Evolutionary conservation across 257 asterid species (phyloP), one percentile per base, ranked within the genome.

Genomic region (Solanum lycopersicoides): DNA sequence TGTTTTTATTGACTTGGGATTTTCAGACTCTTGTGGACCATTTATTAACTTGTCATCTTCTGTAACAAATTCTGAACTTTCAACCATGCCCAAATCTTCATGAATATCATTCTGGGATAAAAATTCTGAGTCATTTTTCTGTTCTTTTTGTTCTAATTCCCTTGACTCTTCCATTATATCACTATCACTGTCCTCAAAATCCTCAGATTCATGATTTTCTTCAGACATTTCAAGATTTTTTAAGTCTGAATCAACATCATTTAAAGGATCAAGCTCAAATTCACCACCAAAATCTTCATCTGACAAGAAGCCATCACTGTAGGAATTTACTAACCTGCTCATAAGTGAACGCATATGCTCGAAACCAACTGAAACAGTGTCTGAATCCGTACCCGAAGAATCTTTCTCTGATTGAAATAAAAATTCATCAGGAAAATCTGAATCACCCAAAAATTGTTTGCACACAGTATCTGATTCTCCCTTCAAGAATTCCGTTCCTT

Each of bases 231-330:
- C 92, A 23, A 72, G 86, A 21, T 77, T 90, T 1, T 91, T 68
- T 3, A 56, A 60, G 37, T 60, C 87, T 68, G 83, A 90, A 30
- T 68, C 41, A 35, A 80, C 89, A 23, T 84, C 80, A 35, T 84
- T 60, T 16, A 35, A 66, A 42, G 47, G 79, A 86, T 86, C 86
- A 65, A 87, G 74, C 66, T 88, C 89, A 74, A 87, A 89, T 47
- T 87, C 94, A 16, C 84, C 91, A 23, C 84, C 95, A 41, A 94
- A 94, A 88, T 92, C 96, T n/a, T 91, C 90, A 73, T 93, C 98
- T 0, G 93, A 93, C 21, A 94, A 87, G 89, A 96, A 95, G 1
- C 91, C 94, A 15, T 91, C 93, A 21, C 89, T 89, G 59, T 86
- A 86, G 14, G 94, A 90, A 88, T 92, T 92, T 37, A 87, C 90